These are phyloP conservation scores for Rhodotorula sp. DNA, from an alignment of 1,284 basidiomycete species.

Conservation along the genomic window DNA sequence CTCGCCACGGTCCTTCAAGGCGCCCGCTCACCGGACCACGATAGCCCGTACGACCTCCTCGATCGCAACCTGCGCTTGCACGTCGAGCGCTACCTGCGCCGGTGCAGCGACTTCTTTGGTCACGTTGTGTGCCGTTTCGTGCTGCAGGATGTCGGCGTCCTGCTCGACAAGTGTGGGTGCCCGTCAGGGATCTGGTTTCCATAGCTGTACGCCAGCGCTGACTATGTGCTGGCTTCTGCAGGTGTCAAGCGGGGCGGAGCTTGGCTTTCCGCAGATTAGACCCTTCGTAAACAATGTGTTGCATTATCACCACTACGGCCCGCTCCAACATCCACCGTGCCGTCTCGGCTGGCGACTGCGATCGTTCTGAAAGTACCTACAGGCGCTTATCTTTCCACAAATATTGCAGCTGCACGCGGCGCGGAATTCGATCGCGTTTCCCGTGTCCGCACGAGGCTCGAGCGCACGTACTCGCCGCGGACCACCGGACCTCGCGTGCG, in stretches of 20 bases:
- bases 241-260: slow-evolving; percentile 40
- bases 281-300: not conserved
- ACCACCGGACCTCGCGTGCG: too few relatives aligned
- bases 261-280: slow-evolving; percentile 33
- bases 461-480: too few relatives aligned
- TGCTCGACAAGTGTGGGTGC: slow-evolving; percentile 73
- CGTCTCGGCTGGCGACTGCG: too few relatives aligned
- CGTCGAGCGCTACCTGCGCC: slow-evolving; percentile 71
- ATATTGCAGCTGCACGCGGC: too few relatives aligned
- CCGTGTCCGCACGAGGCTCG: too few relatives aligned
- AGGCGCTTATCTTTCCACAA: too few relatives aligned
- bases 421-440: too few relatives aligned
- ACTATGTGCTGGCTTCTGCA: not conserved
- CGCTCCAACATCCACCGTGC: too few relatives aligned
- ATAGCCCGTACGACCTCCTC: slow-evolving; percentile 52
- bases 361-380: too few relatives aligned
- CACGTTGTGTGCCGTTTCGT: slow-evolving; percentile 88
- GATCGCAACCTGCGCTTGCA: slow-evolving; percentile 61
- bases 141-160: slow-evolving; percentile 61
- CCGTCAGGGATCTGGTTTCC: too few relatives aligned
- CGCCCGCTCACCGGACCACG: slow-evolving; percentile 57
- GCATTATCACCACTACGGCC: not conserved
- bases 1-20: slow-evolving; percentile 65
- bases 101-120: slow-evolving; percentile 84
- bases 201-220: not conserved